Conservation (phyloP, 108 stramenopile genomes). For the Cyclostephanos tholiformis region DNA sequence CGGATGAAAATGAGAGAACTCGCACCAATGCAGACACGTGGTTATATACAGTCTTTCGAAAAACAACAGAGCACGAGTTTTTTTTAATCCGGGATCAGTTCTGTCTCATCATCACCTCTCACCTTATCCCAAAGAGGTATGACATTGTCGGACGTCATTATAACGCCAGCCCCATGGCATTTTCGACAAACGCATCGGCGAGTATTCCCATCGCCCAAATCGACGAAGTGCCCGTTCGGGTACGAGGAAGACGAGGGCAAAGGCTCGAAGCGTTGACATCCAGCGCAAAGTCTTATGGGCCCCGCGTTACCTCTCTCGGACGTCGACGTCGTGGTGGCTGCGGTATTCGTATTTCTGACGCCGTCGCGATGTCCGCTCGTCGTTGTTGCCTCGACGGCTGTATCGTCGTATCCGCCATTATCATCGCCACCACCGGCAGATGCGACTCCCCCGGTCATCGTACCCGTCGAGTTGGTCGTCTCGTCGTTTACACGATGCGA, state of each 20-base stretch:
- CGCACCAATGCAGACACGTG: too few species aligned
- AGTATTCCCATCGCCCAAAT: slow-evolving; percentile 55
- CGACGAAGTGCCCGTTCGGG: slow-evolving; percentile 47
- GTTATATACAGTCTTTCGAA: too few species aligned
- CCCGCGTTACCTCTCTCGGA: slow-evolving; percentile 26
- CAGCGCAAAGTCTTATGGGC: slow-evolving; percentile 57
- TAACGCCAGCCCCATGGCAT: slow-evolving; percentile 57
- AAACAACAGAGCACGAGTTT: too few species aligned
- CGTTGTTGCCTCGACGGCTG: too few species aligned
- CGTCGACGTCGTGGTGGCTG: not conserved
- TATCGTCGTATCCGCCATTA: too few species aligned
- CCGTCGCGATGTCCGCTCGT: too few species aligned
- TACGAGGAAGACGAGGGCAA: slow-evolving; percentile 18
- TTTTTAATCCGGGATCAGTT: too few species aligned
- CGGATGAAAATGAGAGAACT: not conserved
- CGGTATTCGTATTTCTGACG: not conserved
- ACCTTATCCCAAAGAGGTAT: slow-evolving; percentile 57
- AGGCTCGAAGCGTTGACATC: slow-evolving; percentile 74
- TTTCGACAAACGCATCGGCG: slow-evolving; percentile 64
- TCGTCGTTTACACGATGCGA: too few species aligned
- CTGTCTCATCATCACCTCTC: not conserved
- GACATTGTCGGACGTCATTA: slow-evolving; percentile 60
- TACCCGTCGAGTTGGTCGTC: too few species aligned
- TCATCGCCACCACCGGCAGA: too few species aligned
- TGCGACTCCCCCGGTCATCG: too few species aligned